Base-by-base conservation (phyloP, 768 basidiomycete species). In the Lentinula boryana region DNA sequence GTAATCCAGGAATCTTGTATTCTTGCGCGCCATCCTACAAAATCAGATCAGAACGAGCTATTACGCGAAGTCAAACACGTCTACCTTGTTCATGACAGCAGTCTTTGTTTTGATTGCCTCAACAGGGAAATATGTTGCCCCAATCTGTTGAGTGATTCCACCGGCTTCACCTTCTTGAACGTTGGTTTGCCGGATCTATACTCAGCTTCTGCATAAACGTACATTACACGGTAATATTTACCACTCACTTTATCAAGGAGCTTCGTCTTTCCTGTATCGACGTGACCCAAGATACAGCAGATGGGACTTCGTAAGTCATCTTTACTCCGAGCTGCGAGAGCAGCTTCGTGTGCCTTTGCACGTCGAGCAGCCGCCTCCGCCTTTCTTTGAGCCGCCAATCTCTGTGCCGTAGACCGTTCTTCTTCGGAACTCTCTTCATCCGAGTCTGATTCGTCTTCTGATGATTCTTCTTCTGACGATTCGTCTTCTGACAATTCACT, bases 111-210 rank as follows among this genome's bases (percentile, higher is more conserved):
- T 85, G 74, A 99, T 97, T 6, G 96, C 95, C 5, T 93, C 91
- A 35, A 90, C 88, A 38, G 97, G 97, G 86, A 99, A 98, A 79
- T 95, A 99, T 0, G 97, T 98, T 21, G 97, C 97, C 80, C 97
- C 97, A 65, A 99, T 99, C 73, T 99, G 97, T 74, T 98, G 97
- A 0, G 97, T 99, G 73, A 99, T 99, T 77, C 97, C 97, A 65
- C 97, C 97, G 2, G 97, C 97, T 83, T 99, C 97, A 58, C 97
- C 97, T 71, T 98, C 97, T 75, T 98, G 95, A 21, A 99, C 97
- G 66, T 98, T 98, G 4, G 96, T 98, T 88, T 98, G 96, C 66
- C 97, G 95, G 71, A 99, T 99, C 94, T 97, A 59, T 59, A n/a
- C 36, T 27, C 9, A 52, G 33, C 40, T 27, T 40, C 44, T 63